Evolutionary conservation across 495 filamentous ascomycete species (phyloP).

Genomic region (Chlorociboria aeruginascens): DNA sequence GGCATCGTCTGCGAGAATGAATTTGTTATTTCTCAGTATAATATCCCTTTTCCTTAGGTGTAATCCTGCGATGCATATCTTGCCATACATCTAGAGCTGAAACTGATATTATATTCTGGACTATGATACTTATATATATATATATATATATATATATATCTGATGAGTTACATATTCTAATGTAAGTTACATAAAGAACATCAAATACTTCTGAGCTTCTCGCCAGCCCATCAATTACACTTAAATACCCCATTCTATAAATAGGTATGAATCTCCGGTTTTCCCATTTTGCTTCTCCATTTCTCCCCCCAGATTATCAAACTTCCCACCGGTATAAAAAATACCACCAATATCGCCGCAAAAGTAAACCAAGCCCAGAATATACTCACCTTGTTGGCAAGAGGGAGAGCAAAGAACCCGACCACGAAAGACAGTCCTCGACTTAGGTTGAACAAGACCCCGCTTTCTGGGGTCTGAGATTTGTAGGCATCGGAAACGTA

Average conservation of each 20-base stretch:
- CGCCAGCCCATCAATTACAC: too few relatives aligned
- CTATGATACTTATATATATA: too few relatives aligned
- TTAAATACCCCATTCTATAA: constrained; percentile 1
- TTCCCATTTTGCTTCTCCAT: constrained; percentile 17
- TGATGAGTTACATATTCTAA: too few relatives aligned
- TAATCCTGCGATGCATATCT: too few relatives aligned
- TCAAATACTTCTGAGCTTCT: too few relatives aligned
- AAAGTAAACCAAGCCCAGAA: constrained; percentile 18
- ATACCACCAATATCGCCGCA: constrained; percentile 4
- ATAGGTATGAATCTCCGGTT: constrained; percentile 15
- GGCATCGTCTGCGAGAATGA: too few relatives aligned
- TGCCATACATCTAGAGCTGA: too few relatives aligned
- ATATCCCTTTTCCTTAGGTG: too few relatives aligned
- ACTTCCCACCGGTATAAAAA: constrained; percentile 11
- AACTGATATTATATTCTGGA: too few relatives aligned
- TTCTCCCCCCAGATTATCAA: constrained; percentile 16
- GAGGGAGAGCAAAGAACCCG: constrained; percentile 23
- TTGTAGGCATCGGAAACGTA: constrained; percentile 31
- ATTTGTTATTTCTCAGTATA: too few relatives aligned
- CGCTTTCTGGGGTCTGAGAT: constrained; percentile 27
- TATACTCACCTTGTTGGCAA: constrained; percentile 12
- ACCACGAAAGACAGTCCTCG: constrained; percentile 16
- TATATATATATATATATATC: too few relatives aligned
- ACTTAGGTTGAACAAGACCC: constrained; percentile 27
- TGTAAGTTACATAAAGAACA: too few relatives aligned